A percentile compares a stretch with the other conserved stretches of the same genome.
Evolutionary conservation across 305 asterid species (phyloP).

Genomic region (Fraxinus sp.): DNA sequence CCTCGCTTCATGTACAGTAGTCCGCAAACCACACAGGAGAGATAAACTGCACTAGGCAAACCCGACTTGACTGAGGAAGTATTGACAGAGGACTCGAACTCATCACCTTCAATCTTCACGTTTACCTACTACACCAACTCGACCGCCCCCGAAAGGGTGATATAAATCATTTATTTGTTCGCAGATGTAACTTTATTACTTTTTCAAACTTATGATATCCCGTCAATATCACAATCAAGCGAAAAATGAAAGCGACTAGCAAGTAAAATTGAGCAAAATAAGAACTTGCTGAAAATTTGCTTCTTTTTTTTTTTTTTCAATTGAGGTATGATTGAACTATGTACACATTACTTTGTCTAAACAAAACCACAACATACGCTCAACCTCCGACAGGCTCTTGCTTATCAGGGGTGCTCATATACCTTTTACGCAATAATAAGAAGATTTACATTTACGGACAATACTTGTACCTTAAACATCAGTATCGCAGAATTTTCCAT

Average conservation of each 20-base stretch:
- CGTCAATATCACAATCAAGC: neutral
- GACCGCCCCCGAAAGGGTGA: neutral
- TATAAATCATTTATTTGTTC: neutral
- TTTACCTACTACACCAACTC: too few relatives aligned
- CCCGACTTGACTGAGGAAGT: too few relatives aligned
- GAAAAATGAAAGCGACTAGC: neutral
- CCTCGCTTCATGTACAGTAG: too few relatives aligned
- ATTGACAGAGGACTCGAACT: too few relatives aligned
- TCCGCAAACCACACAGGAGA: too few relatives aligned
- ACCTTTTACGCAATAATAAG: neutral
- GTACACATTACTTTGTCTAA: neutral
- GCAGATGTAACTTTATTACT: neutral
- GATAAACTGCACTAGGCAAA: too few relatives aligned
- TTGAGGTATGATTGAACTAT: neutral
- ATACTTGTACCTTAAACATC: neutral
- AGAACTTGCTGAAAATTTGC: neutral
- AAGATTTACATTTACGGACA: neutral
- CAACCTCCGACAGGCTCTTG: conserved; percentile 19
- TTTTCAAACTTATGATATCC: neutral
- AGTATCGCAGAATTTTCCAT: conserved; percentile 15
- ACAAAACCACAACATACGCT: conserved; percentile 7
- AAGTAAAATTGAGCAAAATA: neutral
- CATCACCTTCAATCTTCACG: too few relatives aligned
- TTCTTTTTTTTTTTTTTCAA: neutral
- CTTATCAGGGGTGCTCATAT: conserved; percentile 5